Evolutionary conservation across 2,329 filamentous ascomycete genomes (phyloP).

Genomic region (Grosmannia penicillata): DNA sequence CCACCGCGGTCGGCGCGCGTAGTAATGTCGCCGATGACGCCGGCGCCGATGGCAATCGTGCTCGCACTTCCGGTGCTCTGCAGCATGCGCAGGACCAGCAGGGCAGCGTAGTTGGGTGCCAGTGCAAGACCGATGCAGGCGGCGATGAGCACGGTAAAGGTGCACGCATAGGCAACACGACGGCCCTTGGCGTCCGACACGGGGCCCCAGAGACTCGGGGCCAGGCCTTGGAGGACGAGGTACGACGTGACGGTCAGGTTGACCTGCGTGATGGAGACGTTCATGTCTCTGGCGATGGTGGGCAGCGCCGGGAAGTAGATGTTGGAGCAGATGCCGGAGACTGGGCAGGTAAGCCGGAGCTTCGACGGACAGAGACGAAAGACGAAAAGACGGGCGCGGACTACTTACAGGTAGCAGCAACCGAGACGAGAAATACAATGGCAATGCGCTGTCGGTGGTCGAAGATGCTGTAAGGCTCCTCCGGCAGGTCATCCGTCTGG

Average conservation of each 20-base stretch:
- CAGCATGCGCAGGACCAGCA: constrained; percentile 44
- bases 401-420: constrained; percentile 32
- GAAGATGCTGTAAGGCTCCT: constrained; percentile 31
- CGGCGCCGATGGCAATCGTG: constrained; percentile 55
- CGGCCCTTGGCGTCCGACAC: constrained; percentile 45
- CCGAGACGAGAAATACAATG: constrained; percentile 30
- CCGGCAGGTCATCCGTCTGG: too few relatives aligned
- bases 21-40: constrained; percentile 56
- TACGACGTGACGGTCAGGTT: constrained; percentile 42
- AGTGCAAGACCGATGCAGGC: constrained; percentile 47
- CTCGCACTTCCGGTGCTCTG: constrained; percentile 52
- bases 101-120: constrained; percentile 38
- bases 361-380: neutral
- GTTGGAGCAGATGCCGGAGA: constrained; percentile 44
- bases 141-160: constrained; percentile 40
- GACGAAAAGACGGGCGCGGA: neutral
- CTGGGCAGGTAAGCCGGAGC: constrained; percentile 12
- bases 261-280: constrained; percentile 23
- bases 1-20: constrained; percentile 54
- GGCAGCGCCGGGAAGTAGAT: constrained; percentile 35
- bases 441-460: constrained; percentile 31
- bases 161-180: constrained; percentile 44
- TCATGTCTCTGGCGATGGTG: constrained; percentile 21
- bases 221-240: constrained; percentile 48
- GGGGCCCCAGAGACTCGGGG: constrained; percentile 45